Base-by-base conservation (phyloP, 1,284 basidiomycete genomes). In the Porphyrellus sp. region DNA sequence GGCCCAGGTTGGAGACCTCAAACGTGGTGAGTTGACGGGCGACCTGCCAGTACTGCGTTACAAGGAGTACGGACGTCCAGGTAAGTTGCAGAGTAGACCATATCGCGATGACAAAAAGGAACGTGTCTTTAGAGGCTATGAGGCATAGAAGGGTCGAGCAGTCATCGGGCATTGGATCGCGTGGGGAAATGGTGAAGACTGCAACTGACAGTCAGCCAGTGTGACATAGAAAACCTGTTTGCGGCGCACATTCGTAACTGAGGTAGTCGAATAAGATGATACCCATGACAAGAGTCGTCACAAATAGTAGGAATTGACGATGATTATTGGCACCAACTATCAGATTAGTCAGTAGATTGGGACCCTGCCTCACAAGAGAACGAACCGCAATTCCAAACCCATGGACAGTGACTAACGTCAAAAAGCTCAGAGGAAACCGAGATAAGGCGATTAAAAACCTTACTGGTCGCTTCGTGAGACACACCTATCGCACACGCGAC, bases 311-410 rank as follows among this genome's bases (percentile, higher is more conserved):
- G 73, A 99, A 99, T 65, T 96, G 90, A 13, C 95, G 87, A 64
- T 99, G 96, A 65, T 99, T 99, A 59, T 91, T 87, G 46, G 84
- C 79, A n/a, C 97, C 97, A 51, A 99, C 91, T 92, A 62, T 16
- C 12, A 18, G 28, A 57, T 40, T 25, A 25, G 6, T 58, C 9
- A 57, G 46, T 44, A 31, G 47, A 46, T 11, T 46, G 5, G 8
- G 44, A 9, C 21, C 52, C 46, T 25, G 4, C 33, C 16, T 30
- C 27, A 41, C 16, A 33, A 38, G 34, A 45, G n/a, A 51, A 74
- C 87, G 38, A 67, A 92, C 91, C 85, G 69, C 96, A 98, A 72
- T 98, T 98, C 90, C 93, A 97, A n/a, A 98, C 86, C 96, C 96
- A 99, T 8, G 97, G 97, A 64, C 96, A 98, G 66, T 98, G 95